These are phyloP conservation scores for Aeminium ludgeri DNA, from an alignment of 495 filamentous ascomycete genomes.

Conservation along the genomic window DNA sequence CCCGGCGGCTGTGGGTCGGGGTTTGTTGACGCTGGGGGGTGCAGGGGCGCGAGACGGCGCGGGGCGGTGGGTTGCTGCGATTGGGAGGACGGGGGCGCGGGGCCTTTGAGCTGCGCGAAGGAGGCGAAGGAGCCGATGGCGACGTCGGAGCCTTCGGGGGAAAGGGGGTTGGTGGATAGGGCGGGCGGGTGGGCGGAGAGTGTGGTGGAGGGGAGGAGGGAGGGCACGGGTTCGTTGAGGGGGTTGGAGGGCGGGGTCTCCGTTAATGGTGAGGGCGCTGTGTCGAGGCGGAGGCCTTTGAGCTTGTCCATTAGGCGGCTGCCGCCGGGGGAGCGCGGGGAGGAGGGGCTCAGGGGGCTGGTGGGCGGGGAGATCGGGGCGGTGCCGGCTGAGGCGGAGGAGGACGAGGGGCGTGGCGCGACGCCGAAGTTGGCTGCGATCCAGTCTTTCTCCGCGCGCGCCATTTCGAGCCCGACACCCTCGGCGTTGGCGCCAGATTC, in stretches of 20 bases:
- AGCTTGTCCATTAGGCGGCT: slow-evolving; percentile 60
- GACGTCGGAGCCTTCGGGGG: slow-evolving; percentile 45
- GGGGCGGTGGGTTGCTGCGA: slow-evolving; percentile 28
- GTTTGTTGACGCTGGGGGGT: slow-evolving; percentile 26
- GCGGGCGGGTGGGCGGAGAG: too few species aligned
- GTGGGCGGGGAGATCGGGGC: slow-evolving; percentile 5
- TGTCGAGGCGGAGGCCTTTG: slow-evolving; percentile 56
- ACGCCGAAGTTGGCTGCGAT: slow-evolving; percentile 65
- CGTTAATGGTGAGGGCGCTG: slow-evolving; percentile 26
- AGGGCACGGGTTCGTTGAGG: neutral
- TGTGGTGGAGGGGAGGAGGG: too few species aligned
- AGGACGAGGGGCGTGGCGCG: too few species aligned
- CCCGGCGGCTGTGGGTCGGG: too few species aligned
- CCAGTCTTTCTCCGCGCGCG: slow-evolving; percentile 62
- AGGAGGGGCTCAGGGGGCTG: slow-evolving; percentile 25
- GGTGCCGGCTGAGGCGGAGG: too few species aligned
- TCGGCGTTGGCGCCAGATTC: slow-evolving; percentile 46
- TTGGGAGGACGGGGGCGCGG: slow-evolving; percentile 12
- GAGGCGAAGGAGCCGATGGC: slow-evolving; percentile 45
- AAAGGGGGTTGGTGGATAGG: slow-evolving; percentile 38
- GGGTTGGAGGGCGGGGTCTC: neutral
- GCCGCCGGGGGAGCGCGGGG: slow-evolving; percentile 36
- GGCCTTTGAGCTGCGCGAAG: slow-evolving; percentile 32
- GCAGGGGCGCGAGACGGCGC: too few species aligned
- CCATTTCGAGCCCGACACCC: slow-evolving; percentile 66